Base-by-base conservation (phyloP, 805 yeast genomes). In the Candida fluviatilis region DNA sequence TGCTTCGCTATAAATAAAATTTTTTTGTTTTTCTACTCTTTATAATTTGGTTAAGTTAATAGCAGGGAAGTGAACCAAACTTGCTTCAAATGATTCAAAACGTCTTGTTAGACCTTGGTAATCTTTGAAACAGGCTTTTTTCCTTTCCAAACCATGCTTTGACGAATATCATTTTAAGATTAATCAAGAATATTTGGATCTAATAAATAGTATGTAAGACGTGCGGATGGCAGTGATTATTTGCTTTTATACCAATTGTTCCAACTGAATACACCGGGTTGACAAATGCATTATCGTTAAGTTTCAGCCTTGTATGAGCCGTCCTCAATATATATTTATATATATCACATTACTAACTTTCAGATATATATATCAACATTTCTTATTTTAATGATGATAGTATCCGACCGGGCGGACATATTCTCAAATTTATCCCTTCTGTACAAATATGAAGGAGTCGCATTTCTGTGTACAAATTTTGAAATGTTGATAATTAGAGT, bases 221-320 rank as follows among this genome's bases (percentile, higher is more conserved):
- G 17, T 21, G 15, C 14, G 19, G 13, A 19, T 32, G 59, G 71
- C 74, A 51, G 62, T 64, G 74, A 68, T 68, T 68, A 68, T 66
- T 66, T 66, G 72, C 71, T 44, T 52, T 63, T 43, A 31, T 62
- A 68, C 73, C 74, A 68, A 68, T 68, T 68, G 73, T 68, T 68
- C 73, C 74, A 65, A 68, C 74, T 66, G 74, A 68, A 68, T 61
- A 47, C 28, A 51, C 70, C 71, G 59, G 57, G 74, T 68, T 66
- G 74, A 68, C 74, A 68, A 66, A 54, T 47, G 71, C 71, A 65
- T 58, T 57, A 35, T 68, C 73, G 73, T 68, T 68, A 68, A 68
- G 73, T 68, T 68, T 68, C 73, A 68, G 73, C 73, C 73, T 68
- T 68, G 73, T 68, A 68, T 68, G 73, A 68, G 73, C 71, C 55